These are phyloP conservation scores for Aurinia saxatilis DNA, from an alignment of 345 rosid genomes.

Conservation along the genomic window DNA sequence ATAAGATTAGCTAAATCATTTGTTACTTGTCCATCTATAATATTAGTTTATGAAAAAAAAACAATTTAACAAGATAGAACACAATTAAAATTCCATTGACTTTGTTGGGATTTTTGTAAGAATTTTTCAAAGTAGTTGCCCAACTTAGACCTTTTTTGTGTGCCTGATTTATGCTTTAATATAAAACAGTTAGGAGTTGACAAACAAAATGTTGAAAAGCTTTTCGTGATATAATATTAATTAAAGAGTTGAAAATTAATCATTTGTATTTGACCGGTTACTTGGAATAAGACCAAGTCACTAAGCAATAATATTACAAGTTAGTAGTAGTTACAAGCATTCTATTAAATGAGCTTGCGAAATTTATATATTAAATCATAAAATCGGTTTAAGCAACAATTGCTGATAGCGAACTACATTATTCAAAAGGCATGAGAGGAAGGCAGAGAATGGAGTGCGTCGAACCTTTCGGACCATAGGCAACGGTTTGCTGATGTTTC, in stretches of 20 bases:
- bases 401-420: too few relatives aligned
- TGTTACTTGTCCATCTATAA: background rate
- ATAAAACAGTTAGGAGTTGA: conserved; percentile 12
- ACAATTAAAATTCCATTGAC: background rate
- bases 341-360: background rate
- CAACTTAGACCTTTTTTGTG: background rate
- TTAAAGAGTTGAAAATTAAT: conserved; percentile 8
- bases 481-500: too few relatives aligned
- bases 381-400: too few relatives aligned
- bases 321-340: background rate
- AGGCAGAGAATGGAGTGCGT: too few relatives aligned
- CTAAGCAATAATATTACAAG: too few relatives aligned
- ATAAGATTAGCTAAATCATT: background rate
- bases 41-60: background rate
- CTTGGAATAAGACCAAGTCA: background rate
- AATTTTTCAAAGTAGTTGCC: background rate
- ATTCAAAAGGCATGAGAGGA: too few relatives aligned
- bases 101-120: background rate
- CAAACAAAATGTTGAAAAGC: background rate
- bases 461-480: too few relatives aligned
- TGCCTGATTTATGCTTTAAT: too few relatives aligned
- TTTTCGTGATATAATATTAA: background rate
- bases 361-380: background rate
- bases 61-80: background rate
- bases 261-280: conserved; percentile 8